Evolutionary conservation across 805 yeast genomes (phyloP), one percentile per base, ranked within the genome.

Genomic region (Yarrowia sp.): DNA sequence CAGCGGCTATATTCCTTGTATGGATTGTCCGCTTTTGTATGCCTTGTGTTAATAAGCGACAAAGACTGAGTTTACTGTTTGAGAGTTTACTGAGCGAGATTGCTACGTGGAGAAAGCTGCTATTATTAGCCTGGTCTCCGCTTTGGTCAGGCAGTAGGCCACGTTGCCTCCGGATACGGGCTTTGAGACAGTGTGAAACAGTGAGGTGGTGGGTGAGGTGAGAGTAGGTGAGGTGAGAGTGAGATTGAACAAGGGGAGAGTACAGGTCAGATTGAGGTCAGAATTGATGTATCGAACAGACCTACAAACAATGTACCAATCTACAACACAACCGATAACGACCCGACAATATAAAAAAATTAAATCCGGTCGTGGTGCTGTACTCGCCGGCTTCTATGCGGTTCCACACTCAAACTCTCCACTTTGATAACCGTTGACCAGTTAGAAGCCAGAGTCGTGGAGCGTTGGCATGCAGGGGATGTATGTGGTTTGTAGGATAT

Each of bases 391-490:
- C 19, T 43, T 43, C 48, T 36, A 46, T 46, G 35, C 36, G 52
- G 52, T 30, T 46, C 52, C 36, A 46, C 36, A 30, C 36, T 19
- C 52, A 46, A 46, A 46, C 52, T 46, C 52, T 46, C 52, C 35
- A 46, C 52, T 17, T 28, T 46, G 35, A 32, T 32, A 19, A 32
- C 38, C 52, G 54, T 48, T 30, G 38, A 11, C 54, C 54, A 48
- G 54, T 48, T 32, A 48, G 54, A 48, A 48, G 38, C 32, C 54
- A 48, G 54, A 48, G 38, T 14, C 54, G 19, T 5, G 12, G 28
- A 26, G 54, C 54, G 54, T 48, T 48, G n/a, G 54, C 54, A 48
- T 48, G 54, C 54, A 48, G 54, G 54, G 54, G 54, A 32, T 30
- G 22, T 8, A 33, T 14, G 36, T 12, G 36, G 36, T 14, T 30